Base-by-base conservation (phyloP, 2,329 filamentous ascomycete species). In the Penicillium olsonii region DNA sequence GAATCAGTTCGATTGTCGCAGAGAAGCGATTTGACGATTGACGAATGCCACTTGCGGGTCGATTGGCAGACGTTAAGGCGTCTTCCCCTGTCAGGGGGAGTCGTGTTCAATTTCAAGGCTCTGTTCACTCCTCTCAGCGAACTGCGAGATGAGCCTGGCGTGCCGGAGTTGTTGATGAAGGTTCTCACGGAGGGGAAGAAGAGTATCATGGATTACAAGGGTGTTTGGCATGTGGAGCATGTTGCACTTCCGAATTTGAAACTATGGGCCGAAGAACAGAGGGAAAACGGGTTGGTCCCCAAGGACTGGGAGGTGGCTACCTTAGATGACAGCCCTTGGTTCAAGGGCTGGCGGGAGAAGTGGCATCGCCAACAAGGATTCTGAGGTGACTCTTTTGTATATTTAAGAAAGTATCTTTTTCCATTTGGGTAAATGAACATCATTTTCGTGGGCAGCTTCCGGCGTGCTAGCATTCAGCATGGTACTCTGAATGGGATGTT, bases 61-160 rank as follows among this genome's bases (percentile, higher is more conserved):
- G 90, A 95, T 68, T 95, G 90, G 88, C 91, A 95, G 70, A 95
- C 90, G 0, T 74, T 95, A 4, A 83, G 90, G 2, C 82, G 90
- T 2, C 73, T 95, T 0, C 90, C 90, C 0, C 75, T 95, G 0
- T 90, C 87, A 0, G 88, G 82, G 0, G 86, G 81, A 0, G 75
- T 95, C 1, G 81, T 90, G 0, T 95, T 95, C 75, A 95, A 94
- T 68, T 95, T 92, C 80, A 95, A 92, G 65, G 89, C 87, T 0
- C 69, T 94, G 0, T 95, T 95, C 69, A 94, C 89, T 0, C 87
- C 87, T 0, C 67, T 95, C 0, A 66, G 77, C 0, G 83, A 87
- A 55, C 84, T 95, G 49, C 75, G 81, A 2, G 77, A 87, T 48
- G 90, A 95, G 67, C 82, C 87, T 0, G 87, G 84, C 39, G 73